Evolutionary conservation across 257 asterid genomes (phyloP).

Genomic region (Nicotiana paniculata): DNA sequence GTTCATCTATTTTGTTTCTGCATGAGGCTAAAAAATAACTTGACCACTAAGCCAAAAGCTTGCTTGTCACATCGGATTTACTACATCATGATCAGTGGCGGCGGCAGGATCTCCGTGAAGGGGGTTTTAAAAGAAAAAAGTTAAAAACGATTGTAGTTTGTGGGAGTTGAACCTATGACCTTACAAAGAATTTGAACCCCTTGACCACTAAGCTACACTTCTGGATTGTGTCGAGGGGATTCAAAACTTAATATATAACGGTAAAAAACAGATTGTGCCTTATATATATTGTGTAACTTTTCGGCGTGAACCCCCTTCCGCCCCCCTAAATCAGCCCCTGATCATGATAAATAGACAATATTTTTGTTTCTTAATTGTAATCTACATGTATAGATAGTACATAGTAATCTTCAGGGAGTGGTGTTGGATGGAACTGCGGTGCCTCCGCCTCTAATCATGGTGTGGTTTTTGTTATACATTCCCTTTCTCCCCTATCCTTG

Average conservation of each 20-base stretch:
- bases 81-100: neutral
- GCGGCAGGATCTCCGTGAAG: too few relatives aligned
- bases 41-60: neutral
- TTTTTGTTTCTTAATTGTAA: neutral
- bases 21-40: neutral
- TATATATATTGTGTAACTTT: too few relatives aligned
- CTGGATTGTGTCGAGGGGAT: too few relatives aligned
- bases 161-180: too few relatives aligned
- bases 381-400: neutral
- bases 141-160: too few relatives aligned
- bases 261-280: too few relatives aligned
- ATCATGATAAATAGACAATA: neutral
- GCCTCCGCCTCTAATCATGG: neutral
- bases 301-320: too few relatives aligned
- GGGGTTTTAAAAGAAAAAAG: too few relatives aligned
- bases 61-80: neutral
- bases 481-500: neutral
- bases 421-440: neutral
- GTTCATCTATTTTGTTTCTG: neutral
- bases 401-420: neutral
- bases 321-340: too few relatives aligned
- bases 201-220: too few relatives aligned
- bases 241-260: too few relatives aligned
- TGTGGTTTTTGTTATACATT: neutral
- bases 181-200: too few relatives aligned